phyloP scores from a whole-genome alignment of 345 rosid genomes.

The Microthlaspi erraticum region DNA sequence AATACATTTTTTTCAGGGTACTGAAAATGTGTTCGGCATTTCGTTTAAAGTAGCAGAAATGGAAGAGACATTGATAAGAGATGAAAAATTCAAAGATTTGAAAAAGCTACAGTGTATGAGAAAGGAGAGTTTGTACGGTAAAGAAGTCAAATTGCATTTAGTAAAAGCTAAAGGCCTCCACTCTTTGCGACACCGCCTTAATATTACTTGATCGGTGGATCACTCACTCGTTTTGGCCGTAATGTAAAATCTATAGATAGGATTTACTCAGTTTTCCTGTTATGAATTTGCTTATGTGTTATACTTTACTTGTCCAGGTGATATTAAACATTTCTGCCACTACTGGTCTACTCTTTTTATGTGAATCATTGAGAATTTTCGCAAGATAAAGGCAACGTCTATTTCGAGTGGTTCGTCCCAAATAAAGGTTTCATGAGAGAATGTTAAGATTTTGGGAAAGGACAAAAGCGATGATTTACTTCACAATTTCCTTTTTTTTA shows the following conservation, averaged over 20 bases:
- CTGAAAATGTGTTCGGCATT: conserved; percentile 1
- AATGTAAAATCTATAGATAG: too few species aligned
- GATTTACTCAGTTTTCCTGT: neutral
- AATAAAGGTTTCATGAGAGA: too few species aligned
- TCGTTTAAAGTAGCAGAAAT: neutral
- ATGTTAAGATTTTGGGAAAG: too few species aligned
- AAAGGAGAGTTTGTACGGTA: neutral
- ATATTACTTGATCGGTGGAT: neutral
- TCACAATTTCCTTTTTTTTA: too few species aligned
- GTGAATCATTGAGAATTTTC: too few species aligned
- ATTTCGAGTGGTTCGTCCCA: too few species aligned
- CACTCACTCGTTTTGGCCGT: neutral
- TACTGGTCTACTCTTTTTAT: too few species aligned
- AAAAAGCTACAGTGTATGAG: neutral
- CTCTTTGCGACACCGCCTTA: neutral
- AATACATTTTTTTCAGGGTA: neutral
- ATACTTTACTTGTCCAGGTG: too few species aligned
- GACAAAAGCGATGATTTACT: too few species aligned
- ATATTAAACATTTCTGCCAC: neutral
- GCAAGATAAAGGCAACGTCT: too few species aligned
- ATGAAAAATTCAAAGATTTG: neutral
- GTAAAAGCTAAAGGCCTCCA: conserved; percentile 8
- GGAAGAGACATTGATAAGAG: neutral
- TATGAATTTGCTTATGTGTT: neutral
- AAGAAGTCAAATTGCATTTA: conserved; percentile 8